These are phyloP conservation scores for Ustilago nuda DNA, from an alignment of 1,284 basidiomycete species.

Conservation along the genomic window DNA sequence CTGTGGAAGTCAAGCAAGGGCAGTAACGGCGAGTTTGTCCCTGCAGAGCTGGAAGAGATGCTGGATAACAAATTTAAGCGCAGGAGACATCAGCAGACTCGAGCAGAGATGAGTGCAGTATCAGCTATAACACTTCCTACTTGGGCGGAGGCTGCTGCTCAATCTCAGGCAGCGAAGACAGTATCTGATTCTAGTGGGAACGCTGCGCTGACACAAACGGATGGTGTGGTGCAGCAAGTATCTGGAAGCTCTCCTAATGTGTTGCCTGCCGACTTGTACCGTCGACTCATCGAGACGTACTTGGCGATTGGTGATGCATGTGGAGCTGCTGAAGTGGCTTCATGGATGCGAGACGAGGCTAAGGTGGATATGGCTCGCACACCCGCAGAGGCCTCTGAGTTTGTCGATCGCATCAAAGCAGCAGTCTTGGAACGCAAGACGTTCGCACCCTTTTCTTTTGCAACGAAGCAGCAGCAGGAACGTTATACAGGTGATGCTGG, in stretches of 20 bases:
- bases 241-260: constrained; percentile 23
- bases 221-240: constrained; percentile 13
- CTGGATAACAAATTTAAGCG: constrained; percentile 9
- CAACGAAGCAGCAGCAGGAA: neutral
- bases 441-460: neutral
- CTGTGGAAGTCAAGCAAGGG: constrained; percentile 31
- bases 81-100: neutral
- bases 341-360: constrained; percentile 55
- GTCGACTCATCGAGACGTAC: constrained; percentile 40
- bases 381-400: constrained; percentile 8
- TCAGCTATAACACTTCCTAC: constrained; percentile 16
- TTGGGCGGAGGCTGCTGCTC: neutral
- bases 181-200: neutral
- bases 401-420: constrained; percentile 37
- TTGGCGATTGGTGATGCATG: constrained; percentile 28
- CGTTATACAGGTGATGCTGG: neutral
- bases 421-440: constrained; percentile 10
- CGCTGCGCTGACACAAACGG: neutral
- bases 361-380: constrained; percentile 20
- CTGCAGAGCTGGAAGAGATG: constrained; percentile 33
- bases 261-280: constrained; percentile 23
- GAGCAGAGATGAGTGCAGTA: constrained; percentile 6
- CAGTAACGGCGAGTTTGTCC: constrained; percentile 21
- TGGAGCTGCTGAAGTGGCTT: constrained; percentile 47
- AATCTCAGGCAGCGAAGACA: neutral